phyloP scores from a whole-genome alignment of 352 stramenopile genomes.

The Globisporangium spiculum region DNA sequence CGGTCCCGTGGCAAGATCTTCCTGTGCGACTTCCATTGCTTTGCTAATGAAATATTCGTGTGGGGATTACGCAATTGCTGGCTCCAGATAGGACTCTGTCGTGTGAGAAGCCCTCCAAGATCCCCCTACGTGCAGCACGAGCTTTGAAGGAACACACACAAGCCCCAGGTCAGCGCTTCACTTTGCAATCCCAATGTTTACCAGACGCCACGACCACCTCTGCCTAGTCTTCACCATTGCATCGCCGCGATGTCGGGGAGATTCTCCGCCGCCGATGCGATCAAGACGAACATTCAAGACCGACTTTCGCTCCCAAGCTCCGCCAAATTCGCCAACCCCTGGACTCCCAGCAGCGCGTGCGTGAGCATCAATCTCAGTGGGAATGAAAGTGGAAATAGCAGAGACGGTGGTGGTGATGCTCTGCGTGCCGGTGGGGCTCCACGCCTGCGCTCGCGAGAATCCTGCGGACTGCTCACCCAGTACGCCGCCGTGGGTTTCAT shows the following conservation, averaged over 20 bases:
- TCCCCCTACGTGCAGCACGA: too few relatives aligned
- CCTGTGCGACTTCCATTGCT: too few relatives aligned
- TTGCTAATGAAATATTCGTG: too few relatives aligned
- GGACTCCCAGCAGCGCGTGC: background rate
- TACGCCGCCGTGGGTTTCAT: constrained; percentile 58
- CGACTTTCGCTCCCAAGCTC: background rate
- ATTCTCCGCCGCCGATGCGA: background rate
- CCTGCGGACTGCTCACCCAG: constrained; percentile 52
- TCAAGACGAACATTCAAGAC: background rate
- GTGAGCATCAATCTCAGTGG: background rate
- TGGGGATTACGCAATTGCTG: too few relatives aligned
- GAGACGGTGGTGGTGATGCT: constrained; percentile 13
- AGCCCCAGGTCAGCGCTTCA: background rate
- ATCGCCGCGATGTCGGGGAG: background rate
- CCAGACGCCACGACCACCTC: background rate
- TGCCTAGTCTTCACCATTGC: too few relatives aligned
- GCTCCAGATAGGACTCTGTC: too few relatives aligned
- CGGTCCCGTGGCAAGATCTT: too few relatives aligned
- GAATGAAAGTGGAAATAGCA: background rate
- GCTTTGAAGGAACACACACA: too few relatives aligned
- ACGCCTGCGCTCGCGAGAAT: constrained; percentile 38
- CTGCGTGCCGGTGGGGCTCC: constrained; percentile 35
- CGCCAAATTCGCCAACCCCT: background rate
- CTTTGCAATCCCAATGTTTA: background rate
- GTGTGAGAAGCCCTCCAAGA: too few relatives aligned